These are phyloP conservation scores for Flaveria sonorensis DNA, from an alignment of 129 eudicot genomes.

Conservation along the genomic window DNA sequence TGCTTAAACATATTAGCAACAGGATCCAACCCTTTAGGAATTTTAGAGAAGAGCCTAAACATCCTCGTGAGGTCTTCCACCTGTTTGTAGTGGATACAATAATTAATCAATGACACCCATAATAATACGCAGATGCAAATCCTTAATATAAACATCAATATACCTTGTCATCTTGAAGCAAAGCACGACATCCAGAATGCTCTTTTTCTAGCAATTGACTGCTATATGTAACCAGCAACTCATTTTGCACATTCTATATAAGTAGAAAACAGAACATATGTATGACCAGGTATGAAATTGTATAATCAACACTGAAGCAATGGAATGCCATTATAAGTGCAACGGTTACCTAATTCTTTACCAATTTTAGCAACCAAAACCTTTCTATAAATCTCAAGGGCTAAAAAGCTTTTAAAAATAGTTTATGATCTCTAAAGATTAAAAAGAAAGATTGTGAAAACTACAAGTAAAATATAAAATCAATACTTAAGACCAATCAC, in stretches of 20 bases:
- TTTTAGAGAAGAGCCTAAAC: slow-evolving; percentile 68
- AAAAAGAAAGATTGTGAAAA: neutral
- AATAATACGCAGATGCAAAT: neutral
- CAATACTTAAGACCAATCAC: neutral
- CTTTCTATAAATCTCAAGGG: neutral
- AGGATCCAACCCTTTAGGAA: slow-evolving; percentile 71
- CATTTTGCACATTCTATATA: slow-evolving; percentile 69
- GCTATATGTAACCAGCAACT: slow-evolving; percentile 56
- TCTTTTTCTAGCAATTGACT: slow-evolving; percentile 82
- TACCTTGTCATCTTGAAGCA: slow-evolving; percentile 88
- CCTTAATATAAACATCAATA: neutral
- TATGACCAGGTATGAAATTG: neutral
- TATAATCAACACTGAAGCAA: neutral
- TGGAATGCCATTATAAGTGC: neutral
- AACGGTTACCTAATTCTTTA: neutral
- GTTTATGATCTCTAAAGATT: neutral
- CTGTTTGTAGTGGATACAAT: slow-evolving; percentile 36
- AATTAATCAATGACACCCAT: neutral
- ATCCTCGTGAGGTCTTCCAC: slow-evolving; percentile 81
- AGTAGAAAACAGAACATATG: neutral
- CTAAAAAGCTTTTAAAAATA: neutral
- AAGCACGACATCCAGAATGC: slow-evolving; percentile 75
- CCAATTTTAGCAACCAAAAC: neutral
- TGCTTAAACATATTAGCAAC: slow-evolving; percentile 74
- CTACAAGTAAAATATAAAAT: neutral